phyloP scores from a whole-genome alignment of 305 asterid genomes.

The Fraxinus albicans region DNA sequence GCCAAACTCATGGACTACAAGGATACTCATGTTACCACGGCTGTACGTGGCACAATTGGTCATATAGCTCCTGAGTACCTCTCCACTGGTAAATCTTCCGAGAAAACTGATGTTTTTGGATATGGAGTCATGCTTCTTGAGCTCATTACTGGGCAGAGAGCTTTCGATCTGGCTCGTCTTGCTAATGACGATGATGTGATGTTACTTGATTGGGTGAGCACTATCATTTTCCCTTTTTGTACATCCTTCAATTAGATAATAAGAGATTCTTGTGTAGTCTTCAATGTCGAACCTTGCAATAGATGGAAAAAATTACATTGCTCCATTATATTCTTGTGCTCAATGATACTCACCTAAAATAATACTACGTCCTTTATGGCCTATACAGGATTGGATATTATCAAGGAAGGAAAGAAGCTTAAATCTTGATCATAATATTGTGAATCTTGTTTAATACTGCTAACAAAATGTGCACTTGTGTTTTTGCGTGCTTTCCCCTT shows the following conservation, averaged over 20 bases:
- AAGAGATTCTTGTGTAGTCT: conserved; percentile 5
- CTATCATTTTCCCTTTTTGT: not conserved
- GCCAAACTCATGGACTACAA: conserved; percentile 82
- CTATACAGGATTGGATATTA: not conserved
- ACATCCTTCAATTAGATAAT: not conserved
- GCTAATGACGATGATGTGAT: conserved; percentile 75
- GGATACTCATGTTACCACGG: conserved; percentile 68
- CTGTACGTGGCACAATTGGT: conserved; percentile 66
- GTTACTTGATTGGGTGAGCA: conserved; percentile 73
- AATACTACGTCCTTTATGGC: not conserved
- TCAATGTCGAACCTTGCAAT: not conserved
- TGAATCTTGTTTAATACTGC: not conserved
- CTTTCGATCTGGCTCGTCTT: conserved; percentile 75
- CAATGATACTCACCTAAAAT: not conserved
- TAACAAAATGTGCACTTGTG: not conserved
- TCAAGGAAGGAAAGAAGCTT: not conserved
- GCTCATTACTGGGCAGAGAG: conserved; percentile 77
- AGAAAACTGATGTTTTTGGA: conserved; percentile 66
- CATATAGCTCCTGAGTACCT: conserved; percentile 67
- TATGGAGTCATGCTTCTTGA: conserved; percentile 79
- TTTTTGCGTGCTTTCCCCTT: not conserved
- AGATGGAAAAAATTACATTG: not conserved
- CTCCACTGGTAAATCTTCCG: conserved; percentile 64
- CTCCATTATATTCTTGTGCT: not conserved
- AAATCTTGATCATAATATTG: not conserved